Evolutionary conservation across 129 eudicot species (phyloP).

Genomic region (Centrapalus pauciflorus): DNA sequence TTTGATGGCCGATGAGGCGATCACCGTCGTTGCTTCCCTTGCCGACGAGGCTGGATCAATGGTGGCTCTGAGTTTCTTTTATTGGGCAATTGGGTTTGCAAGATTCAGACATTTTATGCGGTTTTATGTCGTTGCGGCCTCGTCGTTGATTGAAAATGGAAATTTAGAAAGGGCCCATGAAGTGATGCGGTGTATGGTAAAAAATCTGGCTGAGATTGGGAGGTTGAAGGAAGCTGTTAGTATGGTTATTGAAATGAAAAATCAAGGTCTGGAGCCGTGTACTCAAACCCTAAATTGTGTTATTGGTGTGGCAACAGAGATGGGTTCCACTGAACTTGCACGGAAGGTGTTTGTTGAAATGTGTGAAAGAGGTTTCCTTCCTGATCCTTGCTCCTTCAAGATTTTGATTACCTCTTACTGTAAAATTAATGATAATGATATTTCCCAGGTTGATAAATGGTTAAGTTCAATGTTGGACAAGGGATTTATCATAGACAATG

Average conservation of each 20-base stretch:
- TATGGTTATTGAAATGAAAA: constrained; percentile 74
- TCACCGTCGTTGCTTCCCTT: constrained; percentile 71
- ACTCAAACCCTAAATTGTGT: constrained; percentile 48
- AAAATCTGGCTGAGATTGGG: constrained; percentile 60
- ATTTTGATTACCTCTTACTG: constrained; percentile 57
- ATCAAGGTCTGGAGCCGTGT: constrained; percentile 62
- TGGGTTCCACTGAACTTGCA: constrained; percentile 54
- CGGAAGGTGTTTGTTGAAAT: constrained; percentile 90
- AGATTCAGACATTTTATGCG: constrained; percentile 66
- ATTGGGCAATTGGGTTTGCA: constrained; percentile 57
- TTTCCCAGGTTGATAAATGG: constrained; percentile 69
- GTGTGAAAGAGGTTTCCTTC: constrained; percentile 66
- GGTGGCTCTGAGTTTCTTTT: constrained; percentile 85
- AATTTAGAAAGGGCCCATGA: constrained; percentile 70
- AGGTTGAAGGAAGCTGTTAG: constrained; percentile 75
- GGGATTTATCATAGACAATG: constrained; percentile 59
- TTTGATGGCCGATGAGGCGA: constrained; percentile 63
- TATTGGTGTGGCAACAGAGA: constrained; percentile 37
- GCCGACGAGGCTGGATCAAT: constrained; percentile 85
- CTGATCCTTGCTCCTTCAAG: constrained; percentile 60
- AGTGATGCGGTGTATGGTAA: constrained; percentile 72
- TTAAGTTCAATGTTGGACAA: constrained; percentile 54
- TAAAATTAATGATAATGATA: constrained; percentile 35
- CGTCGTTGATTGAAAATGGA: constrained; percentile 58
- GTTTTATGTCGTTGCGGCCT: constrained; percentile 60